Conservation (phyloP, 2,329 filamentous ascomycete genomes). For the Botryotinia globosa region DNA sequence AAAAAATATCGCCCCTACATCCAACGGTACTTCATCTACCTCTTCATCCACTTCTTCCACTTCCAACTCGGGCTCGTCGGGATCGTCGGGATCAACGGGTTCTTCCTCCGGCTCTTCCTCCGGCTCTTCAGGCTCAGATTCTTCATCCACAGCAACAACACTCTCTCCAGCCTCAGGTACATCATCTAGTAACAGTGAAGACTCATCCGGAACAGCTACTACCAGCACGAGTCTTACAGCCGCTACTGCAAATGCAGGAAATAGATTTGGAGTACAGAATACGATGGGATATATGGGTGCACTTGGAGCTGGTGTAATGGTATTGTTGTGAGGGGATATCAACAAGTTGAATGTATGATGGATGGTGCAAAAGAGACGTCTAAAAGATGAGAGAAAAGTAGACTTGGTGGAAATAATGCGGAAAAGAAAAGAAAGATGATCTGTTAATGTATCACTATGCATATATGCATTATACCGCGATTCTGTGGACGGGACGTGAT, state of each 20-base stretch:
- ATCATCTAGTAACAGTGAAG: neutral
- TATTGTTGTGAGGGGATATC: neutral
- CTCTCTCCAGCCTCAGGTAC: neutral
- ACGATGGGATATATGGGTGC: neutral
- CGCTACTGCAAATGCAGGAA: slow-evolving; percentile 3
- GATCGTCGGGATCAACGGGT: neutral
- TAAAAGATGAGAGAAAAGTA: neutral
- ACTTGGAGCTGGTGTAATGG: slow-evolving; percentile 2
- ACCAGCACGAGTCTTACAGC: slow-evolving; percentile 15
- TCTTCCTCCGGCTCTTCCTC: slow-evolving; percentile 13
- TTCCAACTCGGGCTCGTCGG: neutral
- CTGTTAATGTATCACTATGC: neutral
- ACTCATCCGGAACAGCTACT: neutral
- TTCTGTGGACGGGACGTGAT: slow-evolving; percentile 11
- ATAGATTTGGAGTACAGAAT: neutral
- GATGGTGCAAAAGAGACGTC: neutral
- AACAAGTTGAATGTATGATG: neutral
- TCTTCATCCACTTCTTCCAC: slow-evolving; percentile 12
- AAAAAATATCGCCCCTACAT: slow-evolving; percentile 42
- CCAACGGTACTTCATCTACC: slow-evolving; percentile 17
- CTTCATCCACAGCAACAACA: neutral
- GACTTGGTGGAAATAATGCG: neutral
- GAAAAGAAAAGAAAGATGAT: neutral
- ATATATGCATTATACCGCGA: slow-evolving; percentile 13
- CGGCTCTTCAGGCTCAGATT: neutral